Conservation (phyloP, 148 eudicot genomes). For the Amaranthus hypochondriacus region DNA sequence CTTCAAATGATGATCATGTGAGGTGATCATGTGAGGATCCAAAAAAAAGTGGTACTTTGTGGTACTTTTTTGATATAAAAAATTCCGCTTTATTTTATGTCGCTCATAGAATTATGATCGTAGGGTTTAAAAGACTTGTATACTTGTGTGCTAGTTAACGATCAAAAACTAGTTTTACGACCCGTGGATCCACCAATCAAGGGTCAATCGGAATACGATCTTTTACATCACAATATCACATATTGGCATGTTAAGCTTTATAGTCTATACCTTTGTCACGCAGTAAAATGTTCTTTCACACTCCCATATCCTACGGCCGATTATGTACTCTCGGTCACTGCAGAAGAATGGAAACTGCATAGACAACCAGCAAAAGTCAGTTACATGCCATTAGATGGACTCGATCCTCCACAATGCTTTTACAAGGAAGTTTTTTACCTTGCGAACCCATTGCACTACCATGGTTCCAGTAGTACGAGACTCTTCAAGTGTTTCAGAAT, state of each 20-base stretch:
- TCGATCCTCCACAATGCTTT: background rate
- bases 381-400: background rate
- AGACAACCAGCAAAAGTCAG: slow-evolving; percentile 13
- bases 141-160: too few relatives aligned
- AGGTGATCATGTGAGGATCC: background rate
- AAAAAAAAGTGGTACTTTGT: background rate
- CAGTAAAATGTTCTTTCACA: slow-evolving; percentile 76
- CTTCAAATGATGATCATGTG: slow-evolving; percentile 1
- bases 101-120: too few relatives aligned
- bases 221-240: background rate
- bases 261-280: slow-evolving; percentile 71
- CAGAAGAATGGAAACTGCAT: slow-evolving; percentile 96
- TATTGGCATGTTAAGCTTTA: background rate
- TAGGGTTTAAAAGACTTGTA: too few relatives aligned
- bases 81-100: too few relatives aligned
- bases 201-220: too few relatives aligned
- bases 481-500: slow-evolving; percentile 55
- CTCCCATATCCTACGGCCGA: slow-evolving; percentile 93
- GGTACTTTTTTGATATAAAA: too few relatives aligned
- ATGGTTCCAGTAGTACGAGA: slow-evolving; percentile 77
- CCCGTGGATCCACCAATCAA: too few relatives aligned
- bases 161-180: too few relatives aligned
- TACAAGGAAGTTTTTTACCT: slow-evolving; percentile 37
- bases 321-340: slow-evolving; percentile 87
- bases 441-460: slow-evolving; percentile 88